Conservation (phyloP, 495 filamentous ascomycete genomes). For the Amphirosellinia nigrospora region DNA sequence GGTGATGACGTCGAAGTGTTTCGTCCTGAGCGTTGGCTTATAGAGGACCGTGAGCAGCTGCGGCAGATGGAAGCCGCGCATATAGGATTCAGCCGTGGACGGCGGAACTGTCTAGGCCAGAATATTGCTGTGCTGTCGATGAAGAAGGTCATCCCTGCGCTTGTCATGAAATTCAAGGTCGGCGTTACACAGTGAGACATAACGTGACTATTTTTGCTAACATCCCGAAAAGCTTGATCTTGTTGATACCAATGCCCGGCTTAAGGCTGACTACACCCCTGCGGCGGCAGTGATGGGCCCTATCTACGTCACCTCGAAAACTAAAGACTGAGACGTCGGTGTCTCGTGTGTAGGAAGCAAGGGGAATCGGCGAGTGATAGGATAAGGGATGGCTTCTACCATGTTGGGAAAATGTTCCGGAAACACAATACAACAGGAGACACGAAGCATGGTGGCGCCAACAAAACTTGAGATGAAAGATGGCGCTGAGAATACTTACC, state of each 20-base stretch:
- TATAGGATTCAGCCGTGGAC: slow-evolving; percentile 64
- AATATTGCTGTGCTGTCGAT: slow-evolving; percentile 68
- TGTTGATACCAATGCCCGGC: slow-evolving; percentile 26
- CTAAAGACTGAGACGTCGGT: slow-evolving; percentile 15
- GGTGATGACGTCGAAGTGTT: slow-evolving; percentile 58
- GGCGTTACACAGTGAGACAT: slow-evolving; percentile 2
- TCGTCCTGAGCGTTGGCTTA: slow-evolving; percentile 63
- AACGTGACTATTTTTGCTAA: slow-evolving; percentile 23
- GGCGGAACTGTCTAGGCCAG: slow-evolving; percentile 66
- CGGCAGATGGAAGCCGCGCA: slow-evolving; percentile 51
- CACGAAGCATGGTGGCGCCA: not conserved
- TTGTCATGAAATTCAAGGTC: slow-evolving; percentile 49
- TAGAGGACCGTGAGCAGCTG: slow-evolving; percentile 39
- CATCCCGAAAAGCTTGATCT: slow-evolving; percentile 26
- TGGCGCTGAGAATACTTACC: not conserved
- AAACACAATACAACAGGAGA: not conserved
- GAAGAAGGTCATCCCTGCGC: slow-evolving; percentile 66
- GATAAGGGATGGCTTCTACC: not conserved
- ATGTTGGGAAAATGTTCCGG: not conserved
- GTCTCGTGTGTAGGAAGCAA: not conserved
- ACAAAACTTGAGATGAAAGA: not conserved
- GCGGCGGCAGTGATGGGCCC: slow-evolving; percentile 22
- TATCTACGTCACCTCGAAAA: slow-evolving; percentile 26
- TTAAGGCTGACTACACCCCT: slow-evolving; percentile 27
- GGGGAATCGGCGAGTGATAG: not conserved